phyloP scores from a whole-genome alignment of 1,284 basidiomycete genomes.

The Golubevia sp. region DNA sequence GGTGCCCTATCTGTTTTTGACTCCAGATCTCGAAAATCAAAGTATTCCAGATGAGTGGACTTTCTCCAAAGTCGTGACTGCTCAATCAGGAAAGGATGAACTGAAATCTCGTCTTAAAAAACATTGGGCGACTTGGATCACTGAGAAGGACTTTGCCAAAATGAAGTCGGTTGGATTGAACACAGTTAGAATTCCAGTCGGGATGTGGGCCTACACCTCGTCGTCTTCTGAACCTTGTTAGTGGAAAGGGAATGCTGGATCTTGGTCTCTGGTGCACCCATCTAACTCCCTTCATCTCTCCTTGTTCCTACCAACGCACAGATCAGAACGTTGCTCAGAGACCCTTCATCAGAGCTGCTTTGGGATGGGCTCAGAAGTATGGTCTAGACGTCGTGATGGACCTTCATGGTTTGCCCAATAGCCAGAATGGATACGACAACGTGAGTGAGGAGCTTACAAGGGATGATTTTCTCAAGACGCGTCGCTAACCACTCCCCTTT shows the following conservation, averaged over 20 bases:
- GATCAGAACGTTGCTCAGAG: background rate
- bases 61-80: constrained; percentile 27
- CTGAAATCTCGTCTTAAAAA: constrained; percentile 26
- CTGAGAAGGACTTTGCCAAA: constrained; percentile 63
- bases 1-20: constrained; percentile 1
- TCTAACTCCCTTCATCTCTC: too few species aligned
- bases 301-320: too few species aligned
- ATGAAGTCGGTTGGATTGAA: constrained; percentile 59
- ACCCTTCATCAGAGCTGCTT: constrained; percentile 42
- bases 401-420: constrained; percentile 55
- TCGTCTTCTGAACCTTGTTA: background rate
- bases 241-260: too few species aligned
- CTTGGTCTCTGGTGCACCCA: too few species aligned
- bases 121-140: constrained; percentile 60
- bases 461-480: background rate
- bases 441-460: background rate
- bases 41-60: constrained; percentile 27
- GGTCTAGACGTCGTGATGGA: constrained; percentile 61
- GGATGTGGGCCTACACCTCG: constrained; percentile 6
- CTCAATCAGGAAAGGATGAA: constrained; percentile 25
- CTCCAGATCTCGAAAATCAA: background rate
- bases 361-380: constrained; percentile 52
- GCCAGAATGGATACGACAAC: constrained; percentile 20
- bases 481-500: constrained; percentile 44
- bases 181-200: constrained; percentile 45